Evolutionary conservation across 257 asterid species (phyloP).

Genomic region (Leptodermis oblonga): DNA sequence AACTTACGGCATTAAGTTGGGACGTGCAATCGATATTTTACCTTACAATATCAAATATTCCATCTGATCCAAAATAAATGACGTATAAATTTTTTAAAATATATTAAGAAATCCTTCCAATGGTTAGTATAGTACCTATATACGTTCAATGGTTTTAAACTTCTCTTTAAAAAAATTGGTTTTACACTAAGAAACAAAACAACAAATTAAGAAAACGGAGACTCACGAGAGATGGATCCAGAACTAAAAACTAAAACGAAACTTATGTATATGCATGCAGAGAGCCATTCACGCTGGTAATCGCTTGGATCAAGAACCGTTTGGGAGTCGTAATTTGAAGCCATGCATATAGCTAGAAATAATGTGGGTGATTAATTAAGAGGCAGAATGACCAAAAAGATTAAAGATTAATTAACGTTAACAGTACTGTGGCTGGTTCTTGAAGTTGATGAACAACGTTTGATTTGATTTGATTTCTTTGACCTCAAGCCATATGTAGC

Average conservation of each 20-base stretch:
- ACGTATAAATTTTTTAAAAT: too few species aligned
- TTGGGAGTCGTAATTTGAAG: conserved; percentile 31
- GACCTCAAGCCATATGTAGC: conserved; percentile 34
- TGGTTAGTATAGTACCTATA: too few species aligned
- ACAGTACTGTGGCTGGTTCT: conserved; percentile 22
- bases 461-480: conserved; percentile 19
- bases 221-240: too few species aligned
- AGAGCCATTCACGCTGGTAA: conserved; percentile 41
- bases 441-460: conserved; percentile 40
- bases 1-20: too few species aligned
- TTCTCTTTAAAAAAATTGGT: background rate
- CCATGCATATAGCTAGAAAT: too few species aligned
- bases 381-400: conserved; percentile 20
- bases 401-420: conserved; percentile 16
- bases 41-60: too few species aligned
- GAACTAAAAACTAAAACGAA: too few species aligned
- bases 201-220: background rate
- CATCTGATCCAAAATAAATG: too few species aligned
- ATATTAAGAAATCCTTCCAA: too few species aligned
- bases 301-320: conserved; percentile 42
- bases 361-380: conserved; percentile 29
- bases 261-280: conserved; percentile 11
- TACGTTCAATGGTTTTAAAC: too few species aligned
- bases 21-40: too few species aligned
- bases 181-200: background rate